Evolutionary conservation across 2,329 filamentous ascomycete genomes (phyloP), one percentile per base, ranked within the genome.

Genomic region (Aphanocladium album): DNA sequence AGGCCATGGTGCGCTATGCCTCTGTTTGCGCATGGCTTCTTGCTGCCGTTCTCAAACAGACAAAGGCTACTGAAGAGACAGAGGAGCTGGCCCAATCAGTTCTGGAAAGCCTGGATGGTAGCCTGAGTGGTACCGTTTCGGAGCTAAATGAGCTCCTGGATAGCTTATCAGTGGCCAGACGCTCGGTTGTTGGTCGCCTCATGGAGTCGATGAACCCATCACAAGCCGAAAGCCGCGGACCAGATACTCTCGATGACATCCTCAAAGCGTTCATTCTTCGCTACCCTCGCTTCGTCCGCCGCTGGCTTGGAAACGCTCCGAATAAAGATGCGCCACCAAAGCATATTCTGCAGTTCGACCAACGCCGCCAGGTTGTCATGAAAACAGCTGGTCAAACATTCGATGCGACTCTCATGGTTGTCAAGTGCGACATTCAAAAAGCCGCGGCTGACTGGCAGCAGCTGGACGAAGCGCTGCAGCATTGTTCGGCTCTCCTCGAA

Each of bases 131-230:
- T 3, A 85, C 84, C 30, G 74, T 78, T 8, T 70, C 74, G 1
- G 85, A 88, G 62, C 76, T 89, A 33, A 84, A 88, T 49, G 84
- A 87, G 57, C 76, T 89, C 1, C 72, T 89, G 25, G 75, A 76
- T 8, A 83, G 83, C 62, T 74, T 88, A 5, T 84, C 81, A 37
- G 72, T 77, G 2, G 78, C 82, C 19, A 77, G 86, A 63, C 82
- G 83, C 64, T 80, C 81, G 5, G 79, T 79, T 1, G 79, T 85
- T 55, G 77, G 77, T 2, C 62, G 83, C 5, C 69, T 88, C 4
- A 71, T 73, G 62, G 68, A 64, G 8, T 67, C 65, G 11, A 61
- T 69, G 27, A 67, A 68, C 16, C 60, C 65, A 1, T 65, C 62
- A 2, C 41, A 63, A 35, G 63, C 56, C 2, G 60, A 53, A 3